phyloP scores from a whole-genome alignment of 495 filamentous ascomycete genomes.

The Neurospora sp. region DNA sequence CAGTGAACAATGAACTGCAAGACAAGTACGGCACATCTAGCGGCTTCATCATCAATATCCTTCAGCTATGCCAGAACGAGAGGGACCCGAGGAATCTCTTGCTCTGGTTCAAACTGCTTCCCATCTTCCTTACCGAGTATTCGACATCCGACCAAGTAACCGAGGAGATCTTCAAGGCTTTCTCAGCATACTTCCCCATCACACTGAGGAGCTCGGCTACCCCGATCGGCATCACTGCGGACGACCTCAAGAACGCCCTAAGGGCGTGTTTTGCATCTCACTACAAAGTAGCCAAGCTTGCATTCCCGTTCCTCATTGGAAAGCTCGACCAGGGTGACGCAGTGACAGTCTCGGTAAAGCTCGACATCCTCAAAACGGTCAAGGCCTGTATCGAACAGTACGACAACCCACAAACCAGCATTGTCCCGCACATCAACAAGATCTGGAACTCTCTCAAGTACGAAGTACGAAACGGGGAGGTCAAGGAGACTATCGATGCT shows the following conservation, averaged over 20 bases:
- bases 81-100: conserved; percentile 39
- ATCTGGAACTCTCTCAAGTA: conserved; percentile 48
- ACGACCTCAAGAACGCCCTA: conserved; percentile 36
- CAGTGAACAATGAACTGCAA: conserved; percentile 30
- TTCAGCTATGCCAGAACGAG: conserved; percentile 36
- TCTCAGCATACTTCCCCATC: conserved; percentile 44
- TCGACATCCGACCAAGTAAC: conserved; percentile 30
- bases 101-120: conserved; percentile 36
- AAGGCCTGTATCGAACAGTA: conserved; percentile 35
- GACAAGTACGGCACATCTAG: conserved; percentile 26
- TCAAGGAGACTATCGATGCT: conserved; percentile 37
- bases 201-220: conserved; percentile 33
- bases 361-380: conserved; percentile 41
- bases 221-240: conserved; percentile 34
- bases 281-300: conserved; percentile 23
- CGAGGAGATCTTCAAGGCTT: conserved; percentile 35
- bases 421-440: conserved; percentile 31
- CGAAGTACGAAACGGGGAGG: conserved; percentile 46
- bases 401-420: conserved; percentile 24
- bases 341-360: conserved; percentile 40
- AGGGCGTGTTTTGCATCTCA: conserved; percentile 38
- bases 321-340: conserved; percentile 42
- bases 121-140: conserved; percentile 27
- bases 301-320: conserved; percentile 36
- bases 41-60: conserved; percentile 29